These are phyloP conservation scores for Cyclotella cryptica DNA, from an alignment of 108 stramenopile species.

Conservation along the genomic window DNA sequence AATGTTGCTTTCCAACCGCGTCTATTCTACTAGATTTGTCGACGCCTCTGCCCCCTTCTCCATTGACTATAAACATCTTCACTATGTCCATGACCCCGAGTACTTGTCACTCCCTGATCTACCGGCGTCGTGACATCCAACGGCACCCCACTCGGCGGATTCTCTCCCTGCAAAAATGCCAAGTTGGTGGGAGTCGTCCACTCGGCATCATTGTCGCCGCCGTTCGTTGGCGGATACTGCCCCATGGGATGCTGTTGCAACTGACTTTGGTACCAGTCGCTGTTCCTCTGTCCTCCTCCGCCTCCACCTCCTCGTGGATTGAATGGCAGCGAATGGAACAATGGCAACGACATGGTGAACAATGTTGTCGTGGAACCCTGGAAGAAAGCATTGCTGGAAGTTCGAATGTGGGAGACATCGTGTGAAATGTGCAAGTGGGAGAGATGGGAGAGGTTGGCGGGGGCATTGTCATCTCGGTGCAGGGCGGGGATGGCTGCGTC, in stretches of 20 bases:
- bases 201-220: background rate
- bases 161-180: background rate
- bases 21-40: constrained; percentile 9
- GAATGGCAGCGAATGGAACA: constrained; percentile 24
- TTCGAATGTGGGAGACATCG: background rate
- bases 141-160: background rate
- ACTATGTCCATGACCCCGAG: constrained; percentile 32
- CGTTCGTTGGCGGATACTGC: background rate
- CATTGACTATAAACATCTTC: constrained; percentile 42
- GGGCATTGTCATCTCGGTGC: background rate
- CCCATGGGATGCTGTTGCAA: background rate
- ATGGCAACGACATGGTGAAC: background rate
- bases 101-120: constrained; percentile 1
- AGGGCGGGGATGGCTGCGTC: background rate
- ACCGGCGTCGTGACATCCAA: constrained; percentile 25
- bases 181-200: background rate
- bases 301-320: constrained; percentile 39
- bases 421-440: constrained; percentile 23
- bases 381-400: constrained; percentile 7
- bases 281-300: constrained; percentile 7
- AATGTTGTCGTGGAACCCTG: background rate
- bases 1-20: no score
- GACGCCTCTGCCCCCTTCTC: constrained; percentile 8
- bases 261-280: background rate
- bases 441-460: constrained; percentile 8